phyloP scores from a whole-genome alignment of 345 rosid species.

The Gossypium raimondii region DNA sequence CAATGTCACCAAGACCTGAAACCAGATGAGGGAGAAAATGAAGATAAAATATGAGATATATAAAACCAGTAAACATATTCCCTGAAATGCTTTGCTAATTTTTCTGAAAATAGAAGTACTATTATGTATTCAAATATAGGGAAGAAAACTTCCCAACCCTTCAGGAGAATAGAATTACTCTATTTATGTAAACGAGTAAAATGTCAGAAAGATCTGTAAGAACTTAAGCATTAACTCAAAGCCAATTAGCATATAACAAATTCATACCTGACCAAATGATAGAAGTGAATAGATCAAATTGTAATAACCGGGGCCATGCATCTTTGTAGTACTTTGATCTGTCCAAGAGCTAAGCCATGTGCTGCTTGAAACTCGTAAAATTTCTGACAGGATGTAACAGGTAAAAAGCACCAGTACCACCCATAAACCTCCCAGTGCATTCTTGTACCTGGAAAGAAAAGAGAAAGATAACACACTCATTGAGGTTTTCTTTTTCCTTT shows the following conservation, averaged over 20 bases:
- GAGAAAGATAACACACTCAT: background rate
- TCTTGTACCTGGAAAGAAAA: slow-evolving; percentile 62
- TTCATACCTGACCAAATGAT: slow-evolving; percentile 82
- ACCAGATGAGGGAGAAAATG: slow-evolving; percentile 12
- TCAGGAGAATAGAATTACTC: background rate
- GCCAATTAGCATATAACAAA: slow-evolving; percentile 3
- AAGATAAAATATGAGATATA: background rate
- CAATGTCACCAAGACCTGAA: slow-evolving; percentile 79
- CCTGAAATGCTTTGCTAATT: background rate
- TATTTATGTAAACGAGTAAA: background rate
- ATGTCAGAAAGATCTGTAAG: background rate
- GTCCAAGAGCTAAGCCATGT: slow-evolving; percentile 99
- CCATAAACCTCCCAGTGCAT: slow-evolving; percentile 98
- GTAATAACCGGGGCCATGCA: slow-evolving; percentile 66
- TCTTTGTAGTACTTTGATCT: slow-evolving; percentile 49
- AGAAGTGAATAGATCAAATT: slow-evolving; percentile 64
- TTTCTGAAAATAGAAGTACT: background rate
- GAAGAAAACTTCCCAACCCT: background rate
- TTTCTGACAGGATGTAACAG: slow-evolving; percentile 78
- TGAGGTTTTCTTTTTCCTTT: background rate
- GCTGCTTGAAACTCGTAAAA: slow-evolving; percentile 82
- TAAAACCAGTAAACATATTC: background rate
- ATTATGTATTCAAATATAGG: background rate
- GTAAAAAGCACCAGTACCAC: slow-evolving; percentile 69
- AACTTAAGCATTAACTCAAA: slow-evolving; percentile 11